Base-by-base conservation (phyloP, 305 asterid genomes). In the Fraxinus greggii region DNA sequence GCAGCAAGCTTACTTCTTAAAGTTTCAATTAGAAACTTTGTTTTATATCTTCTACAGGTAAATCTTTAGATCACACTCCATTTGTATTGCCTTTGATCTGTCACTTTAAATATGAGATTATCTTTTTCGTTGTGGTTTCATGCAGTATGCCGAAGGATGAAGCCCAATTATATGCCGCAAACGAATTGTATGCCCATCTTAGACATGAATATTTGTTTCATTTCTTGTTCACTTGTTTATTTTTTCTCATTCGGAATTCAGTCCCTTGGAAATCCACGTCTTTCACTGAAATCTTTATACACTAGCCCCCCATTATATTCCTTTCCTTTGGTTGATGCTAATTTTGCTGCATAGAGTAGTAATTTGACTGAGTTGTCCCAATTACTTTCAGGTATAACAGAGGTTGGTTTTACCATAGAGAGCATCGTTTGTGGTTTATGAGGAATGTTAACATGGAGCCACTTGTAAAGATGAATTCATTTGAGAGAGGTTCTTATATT, bases 101-200 rank as follows among this genome's bases (percentile, higher is more conserved):
- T 83, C 79, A 54, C 76, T 75, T n/a, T 13, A 75, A 75, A 63
- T 56, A 36, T 84, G 83, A 78, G 79, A 24, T 77, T 17, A 77
- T 35, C 56, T 80, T 35, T 38, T 78, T 85, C 77, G 83, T 80
- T n/a, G 77, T 77, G 70, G 26, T 79, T 79, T 87, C 72, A 28
- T 90, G 92, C 97, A 95, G 98, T 89, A 95, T 95, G 98, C 98
- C 98, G 5, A 95, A 88, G 90, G 98, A 95, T 70, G 97, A 91
- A 87, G 97, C 98, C 26, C 98, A 95, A 82, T 84, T 95, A 84
- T 95, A 91, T 80, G 97, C 98, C 0, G 95, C 98, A 79, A 90
- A 90, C 86, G 98, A 95, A 90, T 83, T 95, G 98, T 95, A 95
- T 75, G 97, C 82, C 81, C 81, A 65, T 80, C 78, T 81, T 76